A percentile compares a stretch with the other conserved stretches of the same genome.
These are phyloP conservation scores for Trypanosoma congolense DNA, from an alignment of 208 protist genomes.

Conservation along the genomic window DNA sequence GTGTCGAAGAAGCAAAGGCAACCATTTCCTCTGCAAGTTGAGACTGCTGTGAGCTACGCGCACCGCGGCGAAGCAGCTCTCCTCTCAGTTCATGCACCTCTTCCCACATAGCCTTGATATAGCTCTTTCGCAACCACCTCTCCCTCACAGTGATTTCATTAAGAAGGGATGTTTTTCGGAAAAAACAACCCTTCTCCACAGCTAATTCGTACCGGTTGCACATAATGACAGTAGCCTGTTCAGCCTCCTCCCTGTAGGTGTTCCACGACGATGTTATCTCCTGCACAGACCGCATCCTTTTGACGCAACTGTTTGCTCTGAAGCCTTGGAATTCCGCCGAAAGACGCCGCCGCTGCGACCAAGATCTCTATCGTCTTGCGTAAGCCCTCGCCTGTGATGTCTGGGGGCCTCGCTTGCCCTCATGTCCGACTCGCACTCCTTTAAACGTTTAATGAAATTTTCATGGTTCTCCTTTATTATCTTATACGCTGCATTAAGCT, in stretches of 20 bases:
- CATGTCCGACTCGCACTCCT: conserved; percentile 47
- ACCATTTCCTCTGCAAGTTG: conserved; percentile 89
- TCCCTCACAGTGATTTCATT: conserved; percentile 86
- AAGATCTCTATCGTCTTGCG: conserved; percentile 64
- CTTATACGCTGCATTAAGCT: conserved; percentile 85
- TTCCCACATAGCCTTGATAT: conserved; percentile 85
- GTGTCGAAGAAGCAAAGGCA: conserved; percentile 68
- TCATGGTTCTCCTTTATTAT: conserved; percentile 87
- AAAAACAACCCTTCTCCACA: conserved; percentile 78
- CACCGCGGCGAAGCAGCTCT: conserved; percentile 81
- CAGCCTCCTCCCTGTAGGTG: conserved; percentile 64
- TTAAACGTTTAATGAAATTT: conserved; percentile 53
- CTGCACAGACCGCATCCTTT: conserved; percentile 45
- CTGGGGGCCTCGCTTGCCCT: conserved; percentile 56
- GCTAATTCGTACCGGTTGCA: conserved; percentile 86
- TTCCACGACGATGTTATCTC: conserved; percentile 76
- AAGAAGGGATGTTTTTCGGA: conserved; percentile 72
- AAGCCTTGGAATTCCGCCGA: conserved; percentile 47
- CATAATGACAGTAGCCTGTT: conserved; percentile 70
- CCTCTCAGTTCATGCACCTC: conserved; percentile 86
- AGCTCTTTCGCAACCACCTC: conserved; percentile 84
- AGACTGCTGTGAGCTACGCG: conserved; percentile 83
- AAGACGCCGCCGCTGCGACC: conserved; percentile 73
- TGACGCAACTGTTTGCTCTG: conserved; percentile 21
- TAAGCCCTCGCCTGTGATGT: conserved; percentile 60